phyloP scores from a whole-genome alignment of 495 filamentous ascomycete species.

The Aspergillus conjunctus region DNA sequence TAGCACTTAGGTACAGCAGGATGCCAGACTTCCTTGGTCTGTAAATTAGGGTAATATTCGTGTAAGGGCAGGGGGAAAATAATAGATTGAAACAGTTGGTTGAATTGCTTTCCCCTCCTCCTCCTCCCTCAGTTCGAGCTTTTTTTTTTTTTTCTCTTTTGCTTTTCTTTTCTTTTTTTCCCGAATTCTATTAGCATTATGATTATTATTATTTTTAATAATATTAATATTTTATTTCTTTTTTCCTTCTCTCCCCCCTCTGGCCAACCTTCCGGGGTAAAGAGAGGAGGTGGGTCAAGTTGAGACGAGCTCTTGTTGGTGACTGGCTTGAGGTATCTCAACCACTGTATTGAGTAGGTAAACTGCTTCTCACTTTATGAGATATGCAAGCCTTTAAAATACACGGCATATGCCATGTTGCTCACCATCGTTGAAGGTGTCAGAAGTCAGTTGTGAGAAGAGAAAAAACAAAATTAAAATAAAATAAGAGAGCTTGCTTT shows the following conservation, averaged over 20 bases:
- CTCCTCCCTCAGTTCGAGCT: background rate
- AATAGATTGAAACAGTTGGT: conserved; percentile 3
- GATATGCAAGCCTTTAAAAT: conserved; percentile 19
- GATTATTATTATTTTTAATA: background rate
- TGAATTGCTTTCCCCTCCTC: conserved; percentile 7
- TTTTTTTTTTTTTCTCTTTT: background rate
- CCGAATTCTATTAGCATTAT: conserved; percentile 14
- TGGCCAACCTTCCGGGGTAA: conserved; percentile 14
- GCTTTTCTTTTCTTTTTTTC: background rate
- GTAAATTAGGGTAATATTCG: conserved; percentile 11
- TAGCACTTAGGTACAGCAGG: conserved; percentile 13
- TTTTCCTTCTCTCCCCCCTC: background rate
- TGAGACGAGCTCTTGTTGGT: conserved; percentile 16
- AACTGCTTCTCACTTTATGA: conserved; percentile 4
- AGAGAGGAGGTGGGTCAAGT: conserved; percentile 6
- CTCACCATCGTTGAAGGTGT: conserved; percentile 2
- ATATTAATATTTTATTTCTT: conserved; percentile 5
- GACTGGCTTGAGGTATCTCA: conserved; percentile 15
- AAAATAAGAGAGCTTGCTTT: background rate
- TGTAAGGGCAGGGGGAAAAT: background rate
- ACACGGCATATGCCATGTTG: conserved; percentile 21
- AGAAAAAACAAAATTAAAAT: background rate
- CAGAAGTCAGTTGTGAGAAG: background rate
- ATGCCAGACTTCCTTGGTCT: conserved; percentile 7
- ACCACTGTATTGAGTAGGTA: conserved; percentile 3